Evolutionary conservation across 805 yeast species (phyloP), one percentile per base, ranked within the genome.

Genomic region (Hanseniaspora thailandica): DNA sequence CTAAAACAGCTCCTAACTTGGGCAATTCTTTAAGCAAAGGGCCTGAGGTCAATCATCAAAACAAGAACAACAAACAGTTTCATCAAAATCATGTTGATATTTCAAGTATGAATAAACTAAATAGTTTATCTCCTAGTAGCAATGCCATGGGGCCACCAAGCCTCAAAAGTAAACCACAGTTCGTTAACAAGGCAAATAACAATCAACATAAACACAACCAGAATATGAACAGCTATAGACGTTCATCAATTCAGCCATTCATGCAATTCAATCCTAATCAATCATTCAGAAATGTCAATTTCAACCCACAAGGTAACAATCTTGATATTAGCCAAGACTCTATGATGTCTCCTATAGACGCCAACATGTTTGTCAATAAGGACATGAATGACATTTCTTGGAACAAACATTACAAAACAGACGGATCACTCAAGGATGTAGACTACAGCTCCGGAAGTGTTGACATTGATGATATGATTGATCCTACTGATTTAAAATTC

Each of bases 291-390:
- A 49, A 49, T 34, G 41, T 41, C 13, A 41, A 41, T 19, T 49
- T 49, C 30, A 44, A 49, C 9, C 47, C 34, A 1, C 17, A 34
- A 35, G 12, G 25, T 17, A 22, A 23, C 28, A 45, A 33, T 17
- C 9, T 13, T 6, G 49, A 34, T 12, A 5, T n/a, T 3, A 50
- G 25, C 10, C 28, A 12, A 51, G 72, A 69, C 52, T 67, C 71
- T 33, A 62, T 69, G 6, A 70, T 71, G 1, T 58, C 70, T 2
- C 63, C 64, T 1, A 44, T 60, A 8, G 64, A 60, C 34, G 36
- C 45, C 9, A 54, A 33, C 26, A 55, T 58, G 10, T 59, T 45
- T 35, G 31, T 30, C 3, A 39, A 49, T 52, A 45, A 41, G 48
- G 45, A 45, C 45, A 45, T 40, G 54, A 33, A 56, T 56, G 25